Evolutionary conservation across 257 asterid species (phyloP).

Genomic region (Gentiana straminea): DNA sequence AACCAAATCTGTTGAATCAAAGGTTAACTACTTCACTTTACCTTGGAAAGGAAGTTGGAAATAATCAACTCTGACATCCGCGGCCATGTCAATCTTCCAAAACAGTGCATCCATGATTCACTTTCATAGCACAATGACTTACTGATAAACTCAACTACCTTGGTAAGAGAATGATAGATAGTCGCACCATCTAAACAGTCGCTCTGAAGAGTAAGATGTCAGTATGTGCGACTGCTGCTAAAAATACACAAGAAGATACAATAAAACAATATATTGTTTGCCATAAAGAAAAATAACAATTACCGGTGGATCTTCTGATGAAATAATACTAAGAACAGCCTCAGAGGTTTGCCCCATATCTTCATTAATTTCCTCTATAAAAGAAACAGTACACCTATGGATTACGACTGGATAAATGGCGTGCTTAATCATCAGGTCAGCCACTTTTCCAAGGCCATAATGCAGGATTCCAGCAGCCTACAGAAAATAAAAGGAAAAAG

Average conservation of each 20-base stretch:
- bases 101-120: conserved; percentile 62
- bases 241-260: too few relatives aligned
- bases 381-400: conserved; percentile 31
- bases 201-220: conserved; percentile 31
- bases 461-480: conserved; percentile 68
- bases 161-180: conserved; percentile 52
- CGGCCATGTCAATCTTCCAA: conserved; percentile 96
- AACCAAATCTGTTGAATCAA: neutral
- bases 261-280: too few relatives aligned
- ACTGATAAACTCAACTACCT: conserved; percentile 42
- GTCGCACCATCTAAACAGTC: conserved; percentile 49
- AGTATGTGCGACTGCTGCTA: neutral
- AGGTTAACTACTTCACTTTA: conserved; percentile 15
- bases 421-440: conserved; percentile 63
- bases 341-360: conserved; percentile 27
- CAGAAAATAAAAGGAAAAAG: conserved; percentile 6
- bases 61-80: conserved; percentile 83
- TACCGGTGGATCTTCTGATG: conserved; percentile 48
- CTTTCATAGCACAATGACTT: conserved; percentile 52
- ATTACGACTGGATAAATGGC: conserved; percentile 48
- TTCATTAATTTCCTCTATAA: conserved; percentile 30
- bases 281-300: neutral
- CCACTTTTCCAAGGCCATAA: conserved; percentile 82
- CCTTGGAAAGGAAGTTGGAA: conserved; percentile 83
- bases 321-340: conserved; percentile 52